Percentiles rank a stretch among this genome's conserved stretches.
These are phyloP conservation scores for Neurospora sp. DNA, from an alignment of 495 filamentous ascomycete species.

Conservation along the genomic window DNA sequence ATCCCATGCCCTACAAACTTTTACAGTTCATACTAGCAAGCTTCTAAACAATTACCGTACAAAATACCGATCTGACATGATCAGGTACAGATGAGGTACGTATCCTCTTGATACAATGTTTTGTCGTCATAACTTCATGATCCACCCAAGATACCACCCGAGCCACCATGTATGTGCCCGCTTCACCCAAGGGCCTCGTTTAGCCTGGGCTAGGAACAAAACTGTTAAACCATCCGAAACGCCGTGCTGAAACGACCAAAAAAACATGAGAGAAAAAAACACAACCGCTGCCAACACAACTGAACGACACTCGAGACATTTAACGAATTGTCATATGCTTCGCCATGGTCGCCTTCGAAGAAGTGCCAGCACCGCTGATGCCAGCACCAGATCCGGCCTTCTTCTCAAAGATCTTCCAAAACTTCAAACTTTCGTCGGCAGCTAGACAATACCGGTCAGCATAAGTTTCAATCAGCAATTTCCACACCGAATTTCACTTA, in stretches of 20 bases:
- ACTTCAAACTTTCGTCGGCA: conserved; percentile 94
- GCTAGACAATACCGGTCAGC: conserved; percentile 32
- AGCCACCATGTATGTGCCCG: not conserved
- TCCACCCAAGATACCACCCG: not conserved
- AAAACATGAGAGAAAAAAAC: conserved; percentile 29
- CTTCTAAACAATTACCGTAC: not conserved
- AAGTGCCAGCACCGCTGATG: conserved; percentile 46
- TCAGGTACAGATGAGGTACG: not conserved
- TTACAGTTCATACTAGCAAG: not conserved
- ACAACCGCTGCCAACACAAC: conserved; percentile 32
- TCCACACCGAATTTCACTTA: conserved; percentile 16
- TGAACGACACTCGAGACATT: too few relatives aligned
- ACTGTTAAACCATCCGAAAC: conserved; percentile 17
- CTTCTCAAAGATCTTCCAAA: conserved; percentile 99
- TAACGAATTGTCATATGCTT: conserved; percentile 98
- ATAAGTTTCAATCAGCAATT: not conserved
- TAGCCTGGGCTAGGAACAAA: not conserved
- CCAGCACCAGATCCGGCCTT: conserved; percentile 62
- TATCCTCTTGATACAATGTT: not conserved
- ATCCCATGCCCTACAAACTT: not conserved
- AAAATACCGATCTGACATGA: not conserved
- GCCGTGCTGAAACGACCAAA: conserved; percentile 35
- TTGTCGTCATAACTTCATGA: not conserved
- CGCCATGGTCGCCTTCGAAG: conserved; percentile 55
- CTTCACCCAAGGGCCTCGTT: not conserved